Percentiles rank a stretch among this genome's conserved stretches.
phyloP scores from a whole-genome alignment of 2,329 filamentous ascomycete genomes.

The Talaromyces piceae region DNA sequence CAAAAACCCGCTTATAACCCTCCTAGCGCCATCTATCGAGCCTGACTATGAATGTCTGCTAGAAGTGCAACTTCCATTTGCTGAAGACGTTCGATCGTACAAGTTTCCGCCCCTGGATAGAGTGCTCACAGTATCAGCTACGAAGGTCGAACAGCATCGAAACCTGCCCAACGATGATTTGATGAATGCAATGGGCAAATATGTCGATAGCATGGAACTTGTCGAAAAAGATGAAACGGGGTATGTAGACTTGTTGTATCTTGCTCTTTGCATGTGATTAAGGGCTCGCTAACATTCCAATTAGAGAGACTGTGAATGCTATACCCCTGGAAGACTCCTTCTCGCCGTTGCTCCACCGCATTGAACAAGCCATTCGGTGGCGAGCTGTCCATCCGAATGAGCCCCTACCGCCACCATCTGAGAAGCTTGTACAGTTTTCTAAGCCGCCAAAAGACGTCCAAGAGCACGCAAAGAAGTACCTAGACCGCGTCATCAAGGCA shows the following conservation, averaged over 20 bases:
- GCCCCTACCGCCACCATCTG: slow-evolving; percentile 53
- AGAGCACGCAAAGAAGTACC: slow-evolving; percentile 46
- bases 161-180: slow-evolving; percentile 72
- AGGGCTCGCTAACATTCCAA: slow-evolving; percentile 9
- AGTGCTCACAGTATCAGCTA: slow-evolving; percentile 79
- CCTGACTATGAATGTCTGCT: slow-evolving; percentile 75
- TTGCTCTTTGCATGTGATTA: background rate
- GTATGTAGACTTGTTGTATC: slow-evolving; percentile 35
- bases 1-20: slow-evolving; percentile 66
- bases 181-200: slow-evolving; percentile 75
- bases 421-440: slow-evolving; percentile 65
- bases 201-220: slow-evolving; percentile 89
- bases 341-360: slow-evolving; percentile 77
- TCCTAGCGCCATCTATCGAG: slow-evolving; percentile 75
- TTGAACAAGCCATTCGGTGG: slow-evolving; percentile 77
- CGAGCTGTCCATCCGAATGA: slow-evolving; percentile 68
- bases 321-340: slow-evolving; percentile 73
- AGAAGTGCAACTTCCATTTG: slow-evolving; percentile 84
- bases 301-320: slow-evolving; percentile 56
- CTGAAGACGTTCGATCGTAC: slow-evolving; percentile 85
- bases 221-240: slow-evolving; percentile 66
- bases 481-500: slow-evolving; percentile 58
- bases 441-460: slow-evolving; percentile 62
- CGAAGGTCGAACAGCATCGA: slow-evolving; percentile 70
- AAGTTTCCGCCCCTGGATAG: slow-evolving; percentile 84